phyloP scores from a whole-genome alignment of 2,329 filamentous ascomycete species.

The Lasiodiplodia theobromae region DNA sequence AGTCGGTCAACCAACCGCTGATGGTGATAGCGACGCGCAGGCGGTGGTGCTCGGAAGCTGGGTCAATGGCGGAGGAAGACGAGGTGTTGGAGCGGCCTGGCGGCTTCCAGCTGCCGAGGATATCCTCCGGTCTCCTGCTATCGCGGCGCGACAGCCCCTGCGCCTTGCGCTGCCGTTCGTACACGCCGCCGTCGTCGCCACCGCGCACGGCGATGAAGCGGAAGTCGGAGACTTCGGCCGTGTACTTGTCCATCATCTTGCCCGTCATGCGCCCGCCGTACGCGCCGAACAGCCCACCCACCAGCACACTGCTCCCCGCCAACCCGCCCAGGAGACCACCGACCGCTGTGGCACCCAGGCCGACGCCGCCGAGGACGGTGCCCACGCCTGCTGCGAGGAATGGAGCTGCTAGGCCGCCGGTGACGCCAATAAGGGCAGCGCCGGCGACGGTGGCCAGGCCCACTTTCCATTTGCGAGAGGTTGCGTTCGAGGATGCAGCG shows the following conservation, averaged over 20 bases:
- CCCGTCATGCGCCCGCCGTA: constrained; percentile 84
- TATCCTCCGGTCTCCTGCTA: constrained; percentile 43
- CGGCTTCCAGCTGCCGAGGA: constrained; percentile 42
- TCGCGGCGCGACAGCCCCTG: constrained; percentile 13
- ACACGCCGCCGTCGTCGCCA: constrained; percentile 49
- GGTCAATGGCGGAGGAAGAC: constrained; percentile 38
- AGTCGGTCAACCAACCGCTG: constrained; percentile 78
- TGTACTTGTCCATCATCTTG: constrained; percentile 88
- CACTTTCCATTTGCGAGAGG: constrained; percentile 77
- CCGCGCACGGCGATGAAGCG: constrained; percentile 75
- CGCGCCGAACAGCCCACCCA: constrained; percentile 90
- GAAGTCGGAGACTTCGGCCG: constrained; percentile 87
- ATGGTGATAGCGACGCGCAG: constrained; percentile 84
- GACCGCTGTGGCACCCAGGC: constrained; percentile 75
- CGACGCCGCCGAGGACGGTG: constrained; percentile 76
- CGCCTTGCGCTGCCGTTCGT: constrained; percentile 52
- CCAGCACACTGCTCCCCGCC: constrained; percentile 78
- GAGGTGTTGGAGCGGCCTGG: background rate
- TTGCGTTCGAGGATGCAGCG: constrained; percentile 70
- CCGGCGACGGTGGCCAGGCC: constrained; percentile 87
- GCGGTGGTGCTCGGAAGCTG: constrained; percentile 19
- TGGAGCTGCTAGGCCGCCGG: constrained; percentile 78
- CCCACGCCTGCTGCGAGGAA: constrained; percentile 82
- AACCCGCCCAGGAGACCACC: constrained; percentile 81
- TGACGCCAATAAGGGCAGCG: constrained; percentile 84